Conservation (phyloP, 1,284 basidiomycete genomes). For the Microstroma glucosiphilum region DNA sequence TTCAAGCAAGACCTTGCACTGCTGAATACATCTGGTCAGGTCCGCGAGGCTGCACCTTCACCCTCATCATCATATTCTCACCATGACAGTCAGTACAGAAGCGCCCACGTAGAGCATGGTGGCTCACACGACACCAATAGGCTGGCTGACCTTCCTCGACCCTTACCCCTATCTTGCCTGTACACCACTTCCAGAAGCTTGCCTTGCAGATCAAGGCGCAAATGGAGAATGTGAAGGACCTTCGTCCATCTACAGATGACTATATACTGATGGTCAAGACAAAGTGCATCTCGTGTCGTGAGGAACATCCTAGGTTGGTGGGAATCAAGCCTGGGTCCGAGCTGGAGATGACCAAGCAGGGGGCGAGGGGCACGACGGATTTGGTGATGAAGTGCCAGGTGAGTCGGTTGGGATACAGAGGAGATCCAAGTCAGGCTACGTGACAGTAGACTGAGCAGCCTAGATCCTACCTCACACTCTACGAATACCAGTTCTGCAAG, state of each 20-base stretch:
- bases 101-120: too few relatives aligned
- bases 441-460: too few relatives aligned
- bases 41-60: too few relatives aligned
- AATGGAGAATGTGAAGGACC: constrained; percentile 32
- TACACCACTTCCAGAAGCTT: constrained; percentile 18
- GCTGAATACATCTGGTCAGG: too few relatives aligned
- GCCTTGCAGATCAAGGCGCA: constrained; percentile 43
- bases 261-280: constrained; percentile 32
- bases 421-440: neutral
- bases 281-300: constrained; percentile 47
- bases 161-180: neutral
- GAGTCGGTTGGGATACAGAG: constrained; percentile 4
- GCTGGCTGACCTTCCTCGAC: too few relatives aligned
- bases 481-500: constrained; percentile 30
- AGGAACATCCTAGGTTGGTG: constrained; percentile 39
- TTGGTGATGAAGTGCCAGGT: constrained; percentile 38
- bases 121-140: too few relatives aligned
- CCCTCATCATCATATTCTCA: too few relatives aligned
- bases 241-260: constrained; percentile 37
- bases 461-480: neutral
- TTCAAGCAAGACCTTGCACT: too few relatives aligned
- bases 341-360: constrained; percentile 38
- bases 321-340: constrained; percentile 31
- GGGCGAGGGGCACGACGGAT: constrained; percentile 38
- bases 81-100: too few relatives aligned